Conservation (phyloP, 441 rosid genomes). For the Eutrema salsugineum region DNA sequence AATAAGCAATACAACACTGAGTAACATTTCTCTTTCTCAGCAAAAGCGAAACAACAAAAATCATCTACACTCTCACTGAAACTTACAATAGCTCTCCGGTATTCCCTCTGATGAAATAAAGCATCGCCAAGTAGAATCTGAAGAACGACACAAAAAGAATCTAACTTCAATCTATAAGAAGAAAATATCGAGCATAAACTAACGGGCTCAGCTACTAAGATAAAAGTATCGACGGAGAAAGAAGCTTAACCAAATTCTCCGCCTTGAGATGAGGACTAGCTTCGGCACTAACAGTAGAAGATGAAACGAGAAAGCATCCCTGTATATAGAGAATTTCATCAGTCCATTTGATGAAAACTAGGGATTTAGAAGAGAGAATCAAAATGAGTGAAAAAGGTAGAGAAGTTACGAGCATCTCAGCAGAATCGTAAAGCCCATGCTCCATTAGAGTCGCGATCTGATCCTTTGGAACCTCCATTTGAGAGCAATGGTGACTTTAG, state of each 20-base stretch:
- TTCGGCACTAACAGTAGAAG: conserved; percentile 66
- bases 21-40: background rate
- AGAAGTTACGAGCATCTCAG: conserved; percentile 75
- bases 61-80: background rate
- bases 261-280: conserved; percentile 83
- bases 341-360: background rate
- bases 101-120: conserved; percentile 74
- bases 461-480: conserved; percentile 84
- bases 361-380: conserved; percentile 2
- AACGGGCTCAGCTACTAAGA: background rate
- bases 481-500: conserved; percentile 8
- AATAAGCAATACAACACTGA: background rate
- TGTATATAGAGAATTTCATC: conserved; percentile 19
- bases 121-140: conserved; percentile 92
- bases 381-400: background rate
- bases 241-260: conserved; percentile 68
- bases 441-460: conserved; percentile 78
- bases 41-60: too few relatives aligned
- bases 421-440: conserved; percentile 66
- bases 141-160: background rate
- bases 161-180: background rate
- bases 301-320: conserved; percentile 90
- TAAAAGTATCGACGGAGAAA: background rate
- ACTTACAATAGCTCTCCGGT: conserved; percentile 84
- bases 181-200: background rate